Evolutionary conservation across 441 rosid species (phyloP).

Genomic region (Kokia cookei): DNA sequence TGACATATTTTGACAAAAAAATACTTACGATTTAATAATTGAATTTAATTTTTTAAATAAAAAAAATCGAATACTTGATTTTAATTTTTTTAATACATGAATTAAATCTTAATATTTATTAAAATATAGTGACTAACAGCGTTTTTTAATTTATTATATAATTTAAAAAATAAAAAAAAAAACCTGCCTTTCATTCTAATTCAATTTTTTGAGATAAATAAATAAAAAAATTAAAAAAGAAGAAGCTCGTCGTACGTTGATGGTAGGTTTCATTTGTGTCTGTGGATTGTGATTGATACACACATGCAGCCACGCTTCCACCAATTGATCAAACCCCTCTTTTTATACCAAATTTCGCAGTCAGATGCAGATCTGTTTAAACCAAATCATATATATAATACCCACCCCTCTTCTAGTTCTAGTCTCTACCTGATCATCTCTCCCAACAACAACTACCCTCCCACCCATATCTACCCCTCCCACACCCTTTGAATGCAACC

Average conservation of each 20-base stretch:
- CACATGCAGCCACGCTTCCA: conserved; percentile 3
- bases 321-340: background rate
- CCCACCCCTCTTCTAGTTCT: background rate
- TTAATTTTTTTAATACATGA: too few relatives aligned
- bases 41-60: too few relatives aligned
- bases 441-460: conserved; percentile 1
- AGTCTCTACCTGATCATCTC: background rate
- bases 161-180: too few relatives aligned
- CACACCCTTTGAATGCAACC: conserved; percentile 5
- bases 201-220: background rate
- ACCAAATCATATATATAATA: too few relatives aligned
- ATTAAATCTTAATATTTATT: too few relatives aligned
- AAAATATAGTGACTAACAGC: too few relatives aligned
- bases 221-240: background rate
- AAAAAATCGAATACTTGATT: too few relatives aligned
- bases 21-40: too few relatives aligned
- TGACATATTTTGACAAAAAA: too few relatives aligned
- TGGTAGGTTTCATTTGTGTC: background rate
- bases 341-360: background rate
- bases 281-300: background rate
- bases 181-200: background rate
- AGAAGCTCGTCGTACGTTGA: background rate
- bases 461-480: conserved; percentile 2
- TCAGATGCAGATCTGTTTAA: background rate
- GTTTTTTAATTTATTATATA: too few relatives aligned